Conservation (phyloP, 2,329 filamentous ascomycete species). For the Botrytis aclada region DNA sequence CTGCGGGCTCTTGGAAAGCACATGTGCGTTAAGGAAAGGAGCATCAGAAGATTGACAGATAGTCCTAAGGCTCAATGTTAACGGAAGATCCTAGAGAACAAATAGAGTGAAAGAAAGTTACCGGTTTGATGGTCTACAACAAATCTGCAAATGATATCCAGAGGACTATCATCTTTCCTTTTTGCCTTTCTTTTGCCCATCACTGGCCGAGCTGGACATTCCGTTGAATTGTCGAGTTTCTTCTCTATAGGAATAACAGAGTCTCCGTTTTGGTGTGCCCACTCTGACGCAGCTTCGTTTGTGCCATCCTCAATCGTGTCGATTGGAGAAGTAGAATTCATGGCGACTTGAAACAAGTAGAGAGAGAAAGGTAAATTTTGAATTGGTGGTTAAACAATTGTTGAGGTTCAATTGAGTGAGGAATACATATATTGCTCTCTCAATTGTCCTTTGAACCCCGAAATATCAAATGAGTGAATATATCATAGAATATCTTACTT, state of each 20-base stretch:
- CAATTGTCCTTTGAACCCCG: slow-evolving; percentile 17
- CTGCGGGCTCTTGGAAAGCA: slow-evolving; percentile 76
- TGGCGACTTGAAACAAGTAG: slow-evolving; percentile 8
- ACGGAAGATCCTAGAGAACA: background rate
- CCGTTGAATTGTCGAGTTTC: slow-evolving; percentile 20
- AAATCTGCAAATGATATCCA: slow-evolving; percentile 62
- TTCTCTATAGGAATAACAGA: slow-evolving; percentile 24
- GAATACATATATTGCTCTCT: slow-evolving; percentile 15
- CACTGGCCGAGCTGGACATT: slow-evolving; percentile 22
- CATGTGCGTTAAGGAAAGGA: slow-evolving; percentile 77
- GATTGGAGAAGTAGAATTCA: slow-evolving; percentile 11
- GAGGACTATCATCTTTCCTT: slow-evolving; percentile 59
- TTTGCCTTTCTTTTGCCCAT: slow-evolving; percentile 48
- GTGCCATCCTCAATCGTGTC: slow-evolving; percentile 22
- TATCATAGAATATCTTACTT: slow-evolving; percentile 14
- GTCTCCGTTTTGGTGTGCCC: slow-evolving; percentile 26
- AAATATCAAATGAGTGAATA: slow-evolving; percentile 16
- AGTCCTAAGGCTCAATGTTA: slow-evolving; percentile 55
- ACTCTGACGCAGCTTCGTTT: slow-evolving; percentile 24
- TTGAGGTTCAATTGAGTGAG: slow-evolving; percentile 19
- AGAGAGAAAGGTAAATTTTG: slow-evolving; percentile 4
- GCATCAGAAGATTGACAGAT: slow-evolving; percentile 78
- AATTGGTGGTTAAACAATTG: slow-evolving; percentile 4
- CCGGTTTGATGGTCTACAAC: slow-evolving; percentile 78
- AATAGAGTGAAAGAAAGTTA: slow-evolving; percentile 43